A percentile compares a stretch with the other conserved stretches of the same genome.
Evolutionary conservation across 345 rosid species (phyloP).

Genomic region (Corymbia maculata): DNA sequence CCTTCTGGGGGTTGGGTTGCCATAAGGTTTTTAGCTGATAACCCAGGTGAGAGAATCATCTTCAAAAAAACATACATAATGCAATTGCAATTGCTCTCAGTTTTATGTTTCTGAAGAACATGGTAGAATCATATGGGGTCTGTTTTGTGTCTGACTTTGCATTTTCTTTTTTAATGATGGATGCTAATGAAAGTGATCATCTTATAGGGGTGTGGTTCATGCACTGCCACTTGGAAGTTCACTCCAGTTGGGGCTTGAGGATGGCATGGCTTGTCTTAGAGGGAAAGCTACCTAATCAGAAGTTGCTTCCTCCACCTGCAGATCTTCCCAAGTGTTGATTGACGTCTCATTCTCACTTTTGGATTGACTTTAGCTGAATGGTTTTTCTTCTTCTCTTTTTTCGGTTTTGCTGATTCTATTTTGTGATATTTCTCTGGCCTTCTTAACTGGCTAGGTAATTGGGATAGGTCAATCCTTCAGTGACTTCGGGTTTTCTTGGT

Average conservation of each 20-base stretch:
- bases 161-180: background rate
- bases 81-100: background rate
- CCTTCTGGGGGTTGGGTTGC: conserved; percentile 69
- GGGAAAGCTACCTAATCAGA: conserved; percentile 52
- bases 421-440: background rate
- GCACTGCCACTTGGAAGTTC: conserved; percentile 73
- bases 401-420: background rate
- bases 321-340: conserved; percentile 56
- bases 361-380: background rate
- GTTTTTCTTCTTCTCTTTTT: background rate
- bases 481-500: background rate
- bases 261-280: conserved; percentile 72
- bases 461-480: background rate
- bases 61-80: background rate
- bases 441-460: background rate
- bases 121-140: background rate
- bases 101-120: background rate
- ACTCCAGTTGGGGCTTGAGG: conserved; percentile 64
- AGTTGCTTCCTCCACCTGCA: conserved; percentile 55
- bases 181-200: background rate
- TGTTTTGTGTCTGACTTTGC: background rate
- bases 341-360: background rate
- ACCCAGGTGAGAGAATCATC: conserved; percentile 33
- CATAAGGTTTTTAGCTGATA: conserved; percentile 54
- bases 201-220: conserved; percentile 57